Base-by-base conservation (phyloP, 306 rosid species). In the Quercus rubra region DNA sequence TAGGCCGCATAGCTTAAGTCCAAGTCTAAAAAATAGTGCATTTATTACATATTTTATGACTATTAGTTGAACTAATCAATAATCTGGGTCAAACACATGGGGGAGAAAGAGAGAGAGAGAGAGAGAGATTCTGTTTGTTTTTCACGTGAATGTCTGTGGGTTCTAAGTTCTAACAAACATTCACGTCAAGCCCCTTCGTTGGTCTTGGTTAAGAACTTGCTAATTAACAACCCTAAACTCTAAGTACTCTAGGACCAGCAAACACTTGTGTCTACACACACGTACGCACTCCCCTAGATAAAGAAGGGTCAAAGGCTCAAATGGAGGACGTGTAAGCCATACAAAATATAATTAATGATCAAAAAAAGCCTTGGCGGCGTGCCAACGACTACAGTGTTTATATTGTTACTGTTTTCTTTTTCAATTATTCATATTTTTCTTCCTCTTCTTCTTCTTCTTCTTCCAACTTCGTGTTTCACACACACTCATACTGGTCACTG, bases 101-200 rank as follows among this genome's bases (percentile, higher is more conserved):
- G 66, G 54, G 33, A 4, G 33, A 30, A 0, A 5, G 38, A 5
- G 6, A 55, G 14, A 71, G 41, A 41, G n/a, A n/a, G 41, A 55
- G 38, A 41, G 71, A 25, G 58, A 66, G 31, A 49, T 49, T 72
- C 31, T 76, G 73, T 81, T 78, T 76, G 78, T 21, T 19, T 71
- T 76, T 89, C 93, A 87, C 85, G 87, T 83, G 90, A 76, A 87
- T 83, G 80, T 75, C 73, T 76, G 86, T 83, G 80, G 78, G 87
- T 66, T 13, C 54, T 12, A 49, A 49, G 54, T 12, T 49, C 79
- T 76, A 78, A 74, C 82, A 80, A 74, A 81, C 86, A 83, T 77
- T 85, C 83, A 77, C 59, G 79, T 74, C 70, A 79, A 78, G 71
- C 23, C 70, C 49, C 58, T 59, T 68, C 33, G 77, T 27, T 17